Percentiles rank a stretch among this genome's conserved stretches.
Conservation (phyloP, 2,329 filamentous ascomycete species). For the Endothia cerciana region DNA sequence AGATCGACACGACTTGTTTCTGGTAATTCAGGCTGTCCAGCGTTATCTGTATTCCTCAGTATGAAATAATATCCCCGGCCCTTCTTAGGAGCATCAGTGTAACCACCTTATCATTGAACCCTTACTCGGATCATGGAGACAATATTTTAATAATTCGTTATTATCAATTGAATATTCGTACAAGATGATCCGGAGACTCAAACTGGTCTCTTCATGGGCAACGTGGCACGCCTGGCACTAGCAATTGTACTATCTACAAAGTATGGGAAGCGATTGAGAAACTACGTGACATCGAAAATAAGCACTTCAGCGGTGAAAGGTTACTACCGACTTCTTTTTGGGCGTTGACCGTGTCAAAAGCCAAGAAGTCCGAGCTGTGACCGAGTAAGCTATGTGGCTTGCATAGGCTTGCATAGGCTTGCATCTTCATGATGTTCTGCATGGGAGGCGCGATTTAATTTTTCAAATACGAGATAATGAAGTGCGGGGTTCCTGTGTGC, state of each 20-base stretch:
- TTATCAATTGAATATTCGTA: neutral
- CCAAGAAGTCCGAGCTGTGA: neutral
- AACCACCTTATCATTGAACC: no score
- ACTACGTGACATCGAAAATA: neutral
- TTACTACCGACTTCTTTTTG: neutral
- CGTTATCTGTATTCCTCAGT: neutral
- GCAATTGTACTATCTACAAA: neutral
- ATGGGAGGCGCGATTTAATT: neutral
- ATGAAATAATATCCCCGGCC: no score
- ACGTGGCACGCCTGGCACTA: neutral
- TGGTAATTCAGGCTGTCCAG: neutral
- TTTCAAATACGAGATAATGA: conserved; percentile 2
- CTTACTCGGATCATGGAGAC: no score
- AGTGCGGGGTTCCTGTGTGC: neutral
- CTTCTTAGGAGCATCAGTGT: no score
- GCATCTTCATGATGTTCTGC: no score
- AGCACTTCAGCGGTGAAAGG: neutral
- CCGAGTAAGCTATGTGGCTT: conserved; percentile 1
- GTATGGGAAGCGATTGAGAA: neutral
- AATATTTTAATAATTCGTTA: no score
- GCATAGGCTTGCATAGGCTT: neutral
- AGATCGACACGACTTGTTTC: no score
- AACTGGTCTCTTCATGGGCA: neutral
- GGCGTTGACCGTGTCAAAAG: neutral
- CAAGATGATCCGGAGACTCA: neutral